phyloP scores from a whole-genome alignment of 169 alveolate species.

The Cryptosporidium baileyi region DNA sequence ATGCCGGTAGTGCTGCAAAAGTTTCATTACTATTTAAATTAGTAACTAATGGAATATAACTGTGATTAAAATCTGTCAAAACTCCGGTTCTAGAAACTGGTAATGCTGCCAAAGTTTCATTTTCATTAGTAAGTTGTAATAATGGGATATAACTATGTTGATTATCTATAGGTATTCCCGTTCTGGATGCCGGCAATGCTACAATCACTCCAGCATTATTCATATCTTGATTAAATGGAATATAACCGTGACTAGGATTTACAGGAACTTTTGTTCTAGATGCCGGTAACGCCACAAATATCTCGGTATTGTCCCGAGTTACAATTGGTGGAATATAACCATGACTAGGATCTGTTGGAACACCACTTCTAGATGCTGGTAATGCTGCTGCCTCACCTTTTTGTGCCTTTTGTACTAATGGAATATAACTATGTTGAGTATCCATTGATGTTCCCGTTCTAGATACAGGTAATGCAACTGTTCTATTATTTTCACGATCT shows the following conservation, averaged over 20 bases:
- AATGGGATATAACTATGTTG: conserved; percentile 12
- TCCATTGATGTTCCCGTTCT: conserved; percentile 13
- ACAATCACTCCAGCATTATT: not conserved
- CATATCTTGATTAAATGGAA: not conserved
- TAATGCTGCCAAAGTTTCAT: not conserved
- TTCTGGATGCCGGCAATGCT: conserved; percentile 50
- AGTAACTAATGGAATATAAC: not conserved
- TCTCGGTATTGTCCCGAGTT: not conserved
- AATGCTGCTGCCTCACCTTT: not conserved
- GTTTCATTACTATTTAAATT: no score
- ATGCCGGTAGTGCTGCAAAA: no score
- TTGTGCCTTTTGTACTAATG: not conserved
- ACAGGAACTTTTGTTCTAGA: conserved; percentile 10
- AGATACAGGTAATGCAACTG: conserved; percentile 6
- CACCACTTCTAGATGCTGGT: not conserved
- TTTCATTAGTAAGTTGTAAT: not conserved
- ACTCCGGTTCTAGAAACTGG: conserved; percentile 13
- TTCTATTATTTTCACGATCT: not conserved
- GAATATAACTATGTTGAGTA: conserved; percentile 2
- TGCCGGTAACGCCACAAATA: conserved; percentile 6
- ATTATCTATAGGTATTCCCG: not conserved
- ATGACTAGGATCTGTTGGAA: not conserved
- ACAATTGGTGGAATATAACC: not conserved
- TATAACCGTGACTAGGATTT: not conserved
- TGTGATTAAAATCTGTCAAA: not conserved